Conservation (phyloP, 2,329 filamentous ascomycete species). For the Sclerotinia sclerotiorum region DNA sequence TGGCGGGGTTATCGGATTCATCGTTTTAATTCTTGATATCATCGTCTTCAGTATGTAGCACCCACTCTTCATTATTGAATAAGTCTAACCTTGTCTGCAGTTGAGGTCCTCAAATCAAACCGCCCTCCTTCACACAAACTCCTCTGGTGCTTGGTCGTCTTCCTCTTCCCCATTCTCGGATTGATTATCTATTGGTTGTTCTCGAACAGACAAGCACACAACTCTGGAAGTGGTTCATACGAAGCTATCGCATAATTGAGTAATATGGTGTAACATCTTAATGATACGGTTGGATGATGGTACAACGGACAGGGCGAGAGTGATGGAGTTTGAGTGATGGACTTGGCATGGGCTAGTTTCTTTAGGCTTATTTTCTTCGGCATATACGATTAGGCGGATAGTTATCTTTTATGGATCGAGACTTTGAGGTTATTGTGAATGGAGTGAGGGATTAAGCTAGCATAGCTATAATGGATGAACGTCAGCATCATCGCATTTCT, state of each 20-base stretch:
- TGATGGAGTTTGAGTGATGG: conserved; percentile 6
- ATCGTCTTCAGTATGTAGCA: conserved; percentile 58
- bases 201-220: conserved; percentile 59
- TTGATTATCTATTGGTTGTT: conserved; percentile 64
- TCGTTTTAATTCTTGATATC: conserved; percentile 61
- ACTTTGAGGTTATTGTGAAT: background rate
- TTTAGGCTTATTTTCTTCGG: background rate
- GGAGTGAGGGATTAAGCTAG: background rate
- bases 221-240: conserved; percentile 51
- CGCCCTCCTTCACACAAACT: conserved; percentile 58
- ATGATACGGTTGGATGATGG: background rate
- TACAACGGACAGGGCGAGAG: background rate
- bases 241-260: conserved; percentile 43
- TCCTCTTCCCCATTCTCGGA: conserved; percentile 63
- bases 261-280: too few relatives aligned
- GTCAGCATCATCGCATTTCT: background rate
- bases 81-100: conserved; percentile 42
- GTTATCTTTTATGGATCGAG: background rate
- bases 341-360: background rate
- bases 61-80: background rate
- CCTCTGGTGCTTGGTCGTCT: conserved; percentile 62
- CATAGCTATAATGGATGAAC: conserved; percentile 14
- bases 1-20: conserved; percentile 60
- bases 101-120: conserved; percentile 64
- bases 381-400: conserved; percentile 4